Evolutionary conservation across 148 eudicot species (phyloP).

Genomic region (Rhododendron mucronatum): DNA sequence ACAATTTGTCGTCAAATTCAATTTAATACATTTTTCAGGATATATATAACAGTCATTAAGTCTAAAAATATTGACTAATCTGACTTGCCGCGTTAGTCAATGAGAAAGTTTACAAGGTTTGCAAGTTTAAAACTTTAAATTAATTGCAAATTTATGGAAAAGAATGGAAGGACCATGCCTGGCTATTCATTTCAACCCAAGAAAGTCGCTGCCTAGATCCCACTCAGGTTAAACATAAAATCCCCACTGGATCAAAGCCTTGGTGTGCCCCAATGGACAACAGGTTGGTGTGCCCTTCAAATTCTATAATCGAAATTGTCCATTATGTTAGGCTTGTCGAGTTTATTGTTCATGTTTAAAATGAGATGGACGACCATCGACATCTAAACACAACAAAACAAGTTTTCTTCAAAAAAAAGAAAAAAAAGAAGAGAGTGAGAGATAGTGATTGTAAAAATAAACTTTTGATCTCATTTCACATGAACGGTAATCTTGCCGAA

Average conservation of each 20-base stretch:
- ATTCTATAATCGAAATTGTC: too few species aligned
- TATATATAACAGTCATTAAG: too few species aligned
- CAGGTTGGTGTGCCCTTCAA: neutral
- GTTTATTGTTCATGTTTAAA: neutral
- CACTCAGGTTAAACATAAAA: too few species aligned
- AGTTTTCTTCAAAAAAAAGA: neutral
- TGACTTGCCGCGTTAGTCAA: too few species aligned
- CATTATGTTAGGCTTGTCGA: neutral
- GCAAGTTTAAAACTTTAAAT: too few species aligned
- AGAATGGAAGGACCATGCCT: neutral
- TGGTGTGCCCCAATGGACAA: too few species aligned
- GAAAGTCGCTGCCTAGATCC: neutral
- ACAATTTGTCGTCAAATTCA: too few species aligned
- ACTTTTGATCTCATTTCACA: neutral
- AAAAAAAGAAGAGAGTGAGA: too few species aligned
- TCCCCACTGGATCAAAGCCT: neutral
- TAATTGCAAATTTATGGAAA: neutral
- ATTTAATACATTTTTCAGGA: too few species aligned
- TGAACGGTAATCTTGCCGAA: neutral
- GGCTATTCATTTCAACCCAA: neutral
- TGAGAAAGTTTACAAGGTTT: too few species aligned
- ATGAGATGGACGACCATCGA: neutral
- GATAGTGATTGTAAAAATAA: too few species aligned
- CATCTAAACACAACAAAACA: neutral
- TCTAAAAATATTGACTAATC: too few species aligned